Evolutionary conservation across 2,329 filamentous ascomycete genomes (phyloP).

Genomic region (Diaporthe velutina): DNA sequence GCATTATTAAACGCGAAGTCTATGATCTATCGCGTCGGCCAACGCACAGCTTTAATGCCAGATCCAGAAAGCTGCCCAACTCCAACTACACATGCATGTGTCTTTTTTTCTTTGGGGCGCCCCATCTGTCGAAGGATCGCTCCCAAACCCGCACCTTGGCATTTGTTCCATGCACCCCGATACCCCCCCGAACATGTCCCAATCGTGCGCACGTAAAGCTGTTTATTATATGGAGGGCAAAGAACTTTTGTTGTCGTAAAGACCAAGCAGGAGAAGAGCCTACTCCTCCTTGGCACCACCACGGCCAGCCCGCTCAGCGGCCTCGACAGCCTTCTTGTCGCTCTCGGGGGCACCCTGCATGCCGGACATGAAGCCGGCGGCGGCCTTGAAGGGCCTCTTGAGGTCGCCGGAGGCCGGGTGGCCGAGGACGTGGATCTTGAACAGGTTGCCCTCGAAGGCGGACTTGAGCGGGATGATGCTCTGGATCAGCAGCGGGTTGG

Average conservation of each 20-base stretch:
- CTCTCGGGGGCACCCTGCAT: constrained; percentile 81
- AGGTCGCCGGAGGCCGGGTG: constrained; percentile 89
- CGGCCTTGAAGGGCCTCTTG: constrained; percentile 94
- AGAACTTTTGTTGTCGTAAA: neutral
- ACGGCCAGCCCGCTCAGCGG: constrained; percentile 80
- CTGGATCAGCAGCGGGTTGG: constrained; percentile 98
- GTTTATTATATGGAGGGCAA: neutral
- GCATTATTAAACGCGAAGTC: constrained; percentile 8
- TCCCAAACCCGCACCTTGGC: neutral
- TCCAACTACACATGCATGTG: constrained; percentile 3
- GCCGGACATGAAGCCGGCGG: constrained; percentile 84
- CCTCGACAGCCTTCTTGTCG: constrained; percentile 90
- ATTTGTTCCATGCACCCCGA: neutral
- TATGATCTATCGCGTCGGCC: constrained; percentile 11
- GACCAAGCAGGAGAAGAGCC: constrained; percentile 1
- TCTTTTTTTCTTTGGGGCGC: neutral
- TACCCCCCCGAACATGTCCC: neutral
- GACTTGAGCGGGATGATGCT: constrained; percentile 98
- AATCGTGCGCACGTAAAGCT: constrained; percentile 10
- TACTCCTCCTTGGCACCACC: constrained; percentile 82
- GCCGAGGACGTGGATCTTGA: constrained; percentile 95
- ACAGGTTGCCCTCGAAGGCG: constrained; percentile 92
- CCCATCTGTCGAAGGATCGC: neutral
- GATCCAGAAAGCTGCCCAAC: constrained; percentile 5
- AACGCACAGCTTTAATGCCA: neutral